phyloP scores from a whole-genome alignment of 148 eudicot genomes.

The Nepenthes mirabilis region DNA sequence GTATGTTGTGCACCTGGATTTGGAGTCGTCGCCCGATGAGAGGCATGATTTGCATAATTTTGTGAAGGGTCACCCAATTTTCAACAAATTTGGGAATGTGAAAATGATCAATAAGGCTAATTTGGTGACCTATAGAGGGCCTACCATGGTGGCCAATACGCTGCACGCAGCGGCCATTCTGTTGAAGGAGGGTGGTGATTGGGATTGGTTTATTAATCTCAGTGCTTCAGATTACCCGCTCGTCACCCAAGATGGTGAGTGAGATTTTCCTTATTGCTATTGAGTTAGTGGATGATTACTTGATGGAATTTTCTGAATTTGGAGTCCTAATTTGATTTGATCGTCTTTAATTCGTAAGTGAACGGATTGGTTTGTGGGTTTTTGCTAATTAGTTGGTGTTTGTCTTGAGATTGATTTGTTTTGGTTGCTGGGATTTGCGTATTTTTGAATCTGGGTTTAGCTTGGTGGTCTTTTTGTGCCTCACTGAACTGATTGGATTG shows the following conservation, averaged over 20 bases:
- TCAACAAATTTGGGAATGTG: slow-evolving; percentile 47
- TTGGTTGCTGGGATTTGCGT: not conserved
- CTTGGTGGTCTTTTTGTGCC: too few relatives aligned
- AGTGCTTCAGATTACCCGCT: slow-evolving; percentile 92
- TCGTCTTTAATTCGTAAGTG: too few relatives aligned
- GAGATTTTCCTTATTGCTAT: not conserved
- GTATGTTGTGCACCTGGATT: slow-evolving; percentile 78
- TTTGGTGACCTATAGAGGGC: slow-evolving; percentile 76
- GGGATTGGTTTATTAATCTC: slow-evolving; percentile 99
- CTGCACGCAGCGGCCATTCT: slow-evolving; percentile 84
- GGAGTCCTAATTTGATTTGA: too few relatives aligned
- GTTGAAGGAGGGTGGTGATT: slow-evolving; percentile 53
- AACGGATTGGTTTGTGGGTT: not conserved
- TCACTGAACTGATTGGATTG: too few relatives aligned
- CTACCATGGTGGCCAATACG: slow-evolving; percentile 92
- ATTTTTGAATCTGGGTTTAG: too few relatives aligned
- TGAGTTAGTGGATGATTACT: not conserved
- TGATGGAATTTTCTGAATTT: not conserved
- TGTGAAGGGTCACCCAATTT: slow-evolving; percentile 22
- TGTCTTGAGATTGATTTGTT: not conserved
- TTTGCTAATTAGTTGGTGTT: not conserved
- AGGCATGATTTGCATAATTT: slow-evolving; percentile 36
- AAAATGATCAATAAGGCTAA: slow-evolving; percentile 75
- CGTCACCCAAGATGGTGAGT: slow-evolving; percentile 82
- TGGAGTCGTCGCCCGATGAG: slow-evolving; percentile 50